These are phyloP conservation scores for Schizophyllum amplum DNA, from an alignment of 1,284 basidiomycete species.

Conservation along the genomic window DNA sequence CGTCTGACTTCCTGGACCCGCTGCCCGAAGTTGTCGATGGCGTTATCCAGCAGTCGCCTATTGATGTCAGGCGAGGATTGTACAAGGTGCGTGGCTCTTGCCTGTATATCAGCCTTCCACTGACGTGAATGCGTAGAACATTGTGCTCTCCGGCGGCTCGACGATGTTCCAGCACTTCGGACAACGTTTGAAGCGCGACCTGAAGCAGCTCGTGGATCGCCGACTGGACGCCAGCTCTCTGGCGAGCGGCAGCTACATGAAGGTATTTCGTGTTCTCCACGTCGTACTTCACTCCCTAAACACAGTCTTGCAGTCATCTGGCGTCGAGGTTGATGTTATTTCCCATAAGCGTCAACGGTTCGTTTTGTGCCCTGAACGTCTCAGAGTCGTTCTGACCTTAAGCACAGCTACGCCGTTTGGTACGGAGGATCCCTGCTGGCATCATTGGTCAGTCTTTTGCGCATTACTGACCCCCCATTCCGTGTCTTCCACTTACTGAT, in stretches of 20 bases:
- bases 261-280: conserved; percentile 36
- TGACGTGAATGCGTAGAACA: too few relatives aligned
- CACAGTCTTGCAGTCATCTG: conserved; percentile 62
- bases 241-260: conserved; percentile 70
- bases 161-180: conserved; percentile 99
- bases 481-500: too few relatives aligned
- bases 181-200: conserved; percentile 88
- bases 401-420: conserved; percentile 86
- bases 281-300: not conserved
- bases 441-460: conserved; percentile 77
- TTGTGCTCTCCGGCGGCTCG: conserved; percentile 90
- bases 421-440: conserved; percentile 94
- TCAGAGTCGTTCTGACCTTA: conserved; percentile 7
- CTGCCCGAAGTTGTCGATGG: conserved; percentile 95
- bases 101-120: too few relatives aligned
- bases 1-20: conserved; percentile 96
- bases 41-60: conserved; percentile 94
- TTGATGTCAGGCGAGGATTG: conserved; percentile 88
- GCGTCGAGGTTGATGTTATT: conserved; percentile 96
- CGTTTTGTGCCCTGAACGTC: conserved; percentile 14
- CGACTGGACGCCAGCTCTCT: conserved; percentile 75
- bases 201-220: conserved; percentile 91
- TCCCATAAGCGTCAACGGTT: conserved; percentile 95
- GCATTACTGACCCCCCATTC: too few relatives aligned
- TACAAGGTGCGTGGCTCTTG: conserved; percentile 91